A percentile compares a stretch with the other conserved stretches of the same genome.
Conservation (phyloP, 2,329 filamentous ascomycete species). For the Phialemonium atrogriseum region DNA sequence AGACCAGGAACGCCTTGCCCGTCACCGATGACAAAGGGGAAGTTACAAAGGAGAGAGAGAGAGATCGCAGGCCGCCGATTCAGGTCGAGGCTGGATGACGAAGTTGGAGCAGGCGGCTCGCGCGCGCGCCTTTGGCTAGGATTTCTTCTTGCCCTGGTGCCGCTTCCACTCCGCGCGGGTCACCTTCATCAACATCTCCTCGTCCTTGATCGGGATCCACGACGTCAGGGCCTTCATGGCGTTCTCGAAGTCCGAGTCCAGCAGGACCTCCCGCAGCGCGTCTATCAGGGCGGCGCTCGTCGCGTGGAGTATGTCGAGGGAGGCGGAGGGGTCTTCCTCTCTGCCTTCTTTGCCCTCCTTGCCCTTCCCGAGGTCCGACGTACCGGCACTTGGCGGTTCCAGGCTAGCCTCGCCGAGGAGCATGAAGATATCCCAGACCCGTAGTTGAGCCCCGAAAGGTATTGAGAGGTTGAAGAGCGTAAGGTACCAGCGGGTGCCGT, state of each 20-base stretch:
- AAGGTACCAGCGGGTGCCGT: conserved; percentile 94
- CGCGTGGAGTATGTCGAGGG: conserved; percentile 83
- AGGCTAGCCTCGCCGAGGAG: conserved; percentile 71
- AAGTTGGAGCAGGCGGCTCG: too few relatives aligned
- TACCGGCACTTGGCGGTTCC: conserved; percentile 1
- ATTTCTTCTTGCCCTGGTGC: conserved; percentile 39
- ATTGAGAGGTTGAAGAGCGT: conserved; percentile 97
- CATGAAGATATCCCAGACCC: conserved; percentile 98
- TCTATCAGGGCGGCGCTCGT: conserved; percentile 85
- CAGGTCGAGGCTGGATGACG: too few relatives aligned
- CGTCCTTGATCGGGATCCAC: conserved; percentile 89
- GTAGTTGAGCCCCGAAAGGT: conserved; percentile 85
- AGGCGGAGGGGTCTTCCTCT: conserved; percentile 41
- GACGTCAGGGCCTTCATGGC: conserved; percentile 95
- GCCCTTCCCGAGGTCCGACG: conserved; percentile 5
- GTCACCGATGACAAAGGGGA: conserved; percentile 4
- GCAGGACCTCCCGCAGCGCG: conserved; percentile 76
- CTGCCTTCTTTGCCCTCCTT: conserved; percentile 23
- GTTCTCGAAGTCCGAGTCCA: conserved; percentile 94
- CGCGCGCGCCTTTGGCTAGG: conserved; percentile 21
- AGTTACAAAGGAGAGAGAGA: conserved; percentile 11
- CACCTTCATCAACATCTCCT: conserved; percentile 85
- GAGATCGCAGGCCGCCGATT: conserved; percentile 13
- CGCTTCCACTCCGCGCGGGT: conserved; percentile 79
- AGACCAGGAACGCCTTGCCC: background rate